phyloP scores from a whole-genome alignment of 2,329 filamentous ascomycete species.

The Diaporthe humulicola region DNA sequence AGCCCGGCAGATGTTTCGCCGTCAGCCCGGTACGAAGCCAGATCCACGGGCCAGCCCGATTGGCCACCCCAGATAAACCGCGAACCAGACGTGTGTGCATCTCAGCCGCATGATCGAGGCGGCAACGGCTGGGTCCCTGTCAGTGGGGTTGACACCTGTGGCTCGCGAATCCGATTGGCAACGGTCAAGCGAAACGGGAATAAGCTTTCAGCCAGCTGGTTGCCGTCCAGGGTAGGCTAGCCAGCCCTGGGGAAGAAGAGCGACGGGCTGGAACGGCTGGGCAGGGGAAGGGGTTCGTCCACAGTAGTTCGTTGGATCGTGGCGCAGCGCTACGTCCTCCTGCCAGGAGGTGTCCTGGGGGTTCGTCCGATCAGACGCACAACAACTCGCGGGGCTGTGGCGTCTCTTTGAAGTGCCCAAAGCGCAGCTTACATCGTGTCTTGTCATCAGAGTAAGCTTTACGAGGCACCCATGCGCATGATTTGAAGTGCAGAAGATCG shows the following conservation, averaged over 20 bases:
- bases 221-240: background rate
- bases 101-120: constrained; percentile 19
- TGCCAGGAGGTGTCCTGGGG: background rate
- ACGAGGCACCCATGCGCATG: constrained; percentile 19
- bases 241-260: background rate
- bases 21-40: background rate
- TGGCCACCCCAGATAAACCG: constrained; percentile 9
- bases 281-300: constrained; percentile 20
- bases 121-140: background rate
- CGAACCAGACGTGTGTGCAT: constrained; percentile 4
- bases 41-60: constrained; percentile 10
- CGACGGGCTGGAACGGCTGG: constrained; percentile 7
- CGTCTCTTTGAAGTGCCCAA: background rate
- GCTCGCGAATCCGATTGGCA: constrained; percentile 21
- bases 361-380: constrained; percentile 15
- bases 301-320: background rate
- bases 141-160: background rate
- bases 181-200: constrained; percentile 16
- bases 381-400: background rate
- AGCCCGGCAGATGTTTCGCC: constrained; percentile 1
- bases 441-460: background rate
- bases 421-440: constrained; percentile 3
- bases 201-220: constrained; percentile 1
- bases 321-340: background rate
- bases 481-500: background rate